Evolutionary conservation across 1,139 yeast genomes (phyloP), one percentile per base, ranked within the genome.

Genomic region (Geotrichum restrictum): DNA sequence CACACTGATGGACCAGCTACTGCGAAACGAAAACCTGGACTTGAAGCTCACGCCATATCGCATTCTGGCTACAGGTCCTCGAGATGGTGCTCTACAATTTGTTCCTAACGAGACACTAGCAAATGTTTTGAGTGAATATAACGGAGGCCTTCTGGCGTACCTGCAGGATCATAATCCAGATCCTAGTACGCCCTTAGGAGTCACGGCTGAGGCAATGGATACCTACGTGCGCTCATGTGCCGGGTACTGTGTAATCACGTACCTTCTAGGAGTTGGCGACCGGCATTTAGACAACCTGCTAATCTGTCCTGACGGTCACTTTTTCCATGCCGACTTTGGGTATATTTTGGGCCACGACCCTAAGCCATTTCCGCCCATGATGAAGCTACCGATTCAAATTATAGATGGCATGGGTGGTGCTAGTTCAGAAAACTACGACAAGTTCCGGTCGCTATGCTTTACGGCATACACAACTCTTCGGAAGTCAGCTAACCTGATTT

Each of bases 341-440:
- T 94, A 93, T 65, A 91, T 94, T 48, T 72, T 94, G 50, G 98
- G 99, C 0, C 83, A 93, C 51, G 98, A 94, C 66, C 99, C 98
- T 1, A 94, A 94, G 65, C 98, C 98, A 8, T 94, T 94, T 70
- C 98, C 99, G 7, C 99, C 98, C 0, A 76, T 93, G 71, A 93
- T 94, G 98, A 94, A 94, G 65, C 74, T 94, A 37, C 98, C 98
- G 0, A 93, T 94, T 47, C 98, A 94, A 69, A 87, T 94, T 21
- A 87, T 94, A 44, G 98, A 93, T 59, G 98, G 97, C 0, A 93
- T 94, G 93, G 98, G 98, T 1, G 98, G 98, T 0, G 78, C 88
- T 45, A 77, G 80, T 53, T 89, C 93, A 50, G 85, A 85, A 42
- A 91, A 91, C 68, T 94, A 88, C 69, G 81, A 83, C 60, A 81